A percentile compares a stretch with the other conserved stretches of the same genome.
Conservation (phyloP, 2,329 filamentous ascomycete genomes). For the Claviceps sp. region DNA sequence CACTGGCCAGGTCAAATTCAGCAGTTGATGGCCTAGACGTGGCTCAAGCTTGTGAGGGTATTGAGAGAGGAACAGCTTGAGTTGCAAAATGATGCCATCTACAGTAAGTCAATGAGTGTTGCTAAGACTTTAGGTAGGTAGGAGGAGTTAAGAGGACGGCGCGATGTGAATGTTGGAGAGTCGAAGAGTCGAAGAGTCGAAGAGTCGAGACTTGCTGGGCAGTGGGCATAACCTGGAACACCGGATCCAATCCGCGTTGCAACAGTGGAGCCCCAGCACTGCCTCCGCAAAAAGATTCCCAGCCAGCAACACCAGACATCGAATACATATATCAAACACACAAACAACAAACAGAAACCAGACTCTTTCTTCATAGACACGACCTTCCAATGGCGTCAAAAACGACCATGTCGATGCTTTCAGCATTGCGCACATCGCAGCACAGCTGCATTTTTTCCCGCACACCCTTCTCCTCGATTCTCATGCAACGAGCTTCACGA, state of each 20-base stretch:
- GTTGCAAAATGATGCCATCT: no score
- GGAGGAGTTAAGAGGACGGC: no score
- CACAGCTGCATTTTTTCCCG: neutral
- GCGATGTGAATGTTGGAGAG: no score
- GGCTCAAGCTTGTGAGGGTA: no score
- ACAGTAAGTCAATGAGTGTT: no score
- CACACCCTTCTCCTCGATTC: neutral
- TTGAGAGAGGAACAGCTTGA: no score
- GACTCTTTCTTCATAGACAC: neutral
- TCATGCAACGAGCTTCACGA: constrained; percentile 9
- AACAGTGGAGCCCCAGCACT: neutral
- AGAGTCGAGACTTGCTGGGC: no score
- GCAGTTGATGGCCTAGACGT: no score
- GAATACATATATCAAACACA: neutral
- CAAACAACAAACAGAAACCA: neutral
- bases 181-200: no score
- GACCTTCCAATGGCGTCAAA: constrained; percentile 12
- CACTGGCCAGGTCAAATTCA: no score
- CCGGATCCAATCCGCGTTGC: neutral
- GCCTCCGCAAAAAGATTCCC: neutral
- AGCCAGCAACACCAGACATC: neutral
- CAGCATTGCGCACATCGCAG: constrained; percentile 12
- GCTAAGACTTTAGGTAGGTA: no score
- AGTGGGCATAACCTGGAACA: no score
- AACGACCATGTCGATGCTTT: constrained; percentile 10